A percentile compares a stretch with the other conserved stretches of the same genome.
phyloP scores from a whole-genome alignment of 176 grass and related monocot species.

The Raddia distichophylla region DNA sequence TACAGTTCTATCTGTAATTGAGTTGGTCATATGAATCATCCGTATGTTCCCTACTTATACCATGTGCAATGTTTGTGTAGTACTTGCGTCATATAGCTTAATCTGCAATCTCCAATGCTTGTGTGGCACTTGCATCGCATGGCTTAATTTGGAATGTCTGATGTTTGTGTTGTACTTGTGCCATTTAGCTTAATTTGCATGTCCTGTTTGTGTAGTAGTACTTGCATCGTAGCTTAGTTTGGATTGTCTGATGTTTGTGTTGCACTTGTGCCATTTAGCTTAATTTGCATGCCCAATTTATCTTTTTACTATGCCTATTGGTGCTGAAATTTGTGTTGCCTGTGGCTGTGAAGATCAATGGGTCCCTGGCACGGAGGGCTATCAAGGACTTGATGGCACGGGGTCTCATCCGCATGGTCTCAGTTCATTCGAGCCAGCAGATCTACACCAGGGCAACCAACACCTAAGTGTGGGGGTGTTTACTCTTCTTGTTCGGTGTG shows the following conservation, averaged over 20 bases:
- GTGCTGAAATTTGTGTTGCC: neutral
- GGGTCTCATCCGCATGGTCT: slow-evolving; percentile 49
- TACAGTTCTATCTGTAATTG: too few species aligned
- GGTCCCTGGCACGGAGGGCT: slow-evolving; percentile 42
- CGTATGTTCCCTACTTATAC: neutral
- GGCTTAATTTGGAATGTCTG: too few species aligned
- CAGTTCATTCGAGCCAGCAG: slow-evolving; percentile 56
- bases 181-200: neutral
- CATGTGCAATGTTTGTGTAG: too few species aligned
- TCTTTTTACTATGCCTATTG: neutral
- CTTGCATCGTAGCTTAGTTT: too few species aligned
- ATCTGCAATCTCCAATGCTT: too few species aligned
- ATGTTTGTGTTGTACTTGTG: too few species aligned
- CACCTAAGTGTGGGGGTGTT: slow-evolving; percentile 27
- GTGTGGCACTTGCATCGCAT: too few species aligned
- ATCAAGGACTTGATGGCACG: slow-evolving; percentile 54
- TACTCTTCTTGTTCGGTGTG: neutral
- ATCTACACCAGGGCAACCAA: slow-evolving; percentile 66
- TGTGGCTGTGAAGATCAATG: neutral
- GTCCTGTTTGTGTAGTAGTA: neutral
- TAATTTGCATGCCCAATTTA: neutral
- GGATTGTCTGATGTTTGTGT: too few species aligned
- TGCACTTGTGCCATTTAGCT: neutral
- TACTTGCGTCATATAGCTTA: neutral
- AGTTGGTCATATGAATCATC: neutral